Conservation (phyloP, 2,329 filamentous ascomycete genomes). For the Fusarium cicatricum region DNA sequence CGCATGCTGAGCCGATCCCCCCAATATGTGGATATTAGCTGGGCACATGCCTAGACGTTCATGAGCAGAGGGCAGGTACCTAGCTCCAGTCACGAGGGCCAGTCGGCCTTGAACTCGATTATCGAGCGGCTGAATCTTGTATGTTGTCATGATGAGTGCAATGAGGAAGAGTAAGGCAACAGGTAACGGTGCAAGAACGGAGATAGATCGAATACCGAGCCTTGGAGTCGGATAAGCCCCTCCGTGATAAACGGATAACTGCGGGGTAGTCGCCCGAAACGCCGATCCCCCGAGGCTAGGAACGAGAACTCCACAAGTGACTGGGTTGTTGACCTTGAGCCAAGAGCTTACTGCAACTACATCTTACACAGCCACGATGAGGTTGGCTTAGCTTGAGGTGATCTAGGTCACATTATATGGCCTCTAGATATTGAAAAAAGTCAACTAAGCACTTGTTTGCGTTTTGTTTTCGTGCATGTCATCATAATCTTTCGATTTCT, state of each 20-base stretch:
- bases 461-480: neutral
- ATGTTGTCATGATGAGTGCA: constrained; percentile 26
- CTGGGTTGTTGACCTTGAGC: constrained; percentile 3
- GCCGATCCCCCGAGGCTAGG: constrained; percentile 29
- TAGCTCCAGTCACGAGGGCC: constrained; percentile 47
- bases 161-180: neutral
- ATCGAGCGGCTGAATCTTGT: constrained; percentile 34
- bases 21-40: constrained; percentile 36
- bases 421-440: neutral
- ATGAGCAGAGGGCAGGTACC: constrained; percentile 26
- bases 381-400: constrained; percentile 14
- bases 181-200: neutral
- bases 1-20: constrained; percentile 44
- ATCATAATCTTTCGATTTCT: neutral
- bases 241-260: neutral
- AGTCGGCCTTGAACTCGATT: constrained; percentile 41
- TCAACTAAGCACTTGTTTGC: neutral
- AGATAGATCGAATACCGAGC: constrained; percentile 7
- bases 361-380: constrained; percentile 8
- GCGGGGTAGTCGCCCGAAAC: constrained; percentile 30
- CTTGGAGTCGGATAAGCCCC: neutral
- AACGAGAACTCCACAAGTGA: constrained; percentile 14
- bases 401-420: neutral
- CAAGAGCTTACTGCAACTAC: constrained; percentile 15
- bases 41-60: neutral